Evolutionary conservation across 768 basidiomycete species (phyloP).

Genomic region (Coprinopsis sp.): DNA sequence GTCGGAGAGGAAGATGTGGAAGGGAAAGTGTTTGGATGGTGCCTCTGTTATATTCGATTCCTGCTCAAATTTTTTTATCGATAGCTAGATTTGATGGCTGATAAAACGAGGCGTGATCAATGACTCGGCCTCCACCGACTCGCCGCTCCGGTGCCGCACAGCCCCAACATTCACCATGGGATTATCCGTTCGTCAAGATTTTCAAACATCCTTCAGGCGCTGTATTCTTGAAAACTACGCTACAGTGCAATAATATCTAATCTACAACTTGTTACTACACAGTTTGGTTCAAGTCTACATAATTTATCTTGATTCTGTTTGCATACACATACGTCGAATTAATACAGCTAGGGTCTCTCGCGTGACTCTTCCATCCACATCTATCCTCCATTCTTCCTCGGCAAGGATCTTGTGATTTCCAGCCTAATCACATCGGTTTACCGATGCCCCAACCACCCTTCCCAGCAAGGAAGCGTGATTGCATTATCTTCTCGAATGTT

Average conservation of each 20-base stretch:
- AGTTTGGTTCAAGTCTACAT: background rate
- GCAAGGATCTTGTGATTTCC: too few species aligned
- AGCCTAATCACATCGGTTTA: conserved; percentile 13
- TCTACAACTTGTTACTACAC: conserved; percentile 10
- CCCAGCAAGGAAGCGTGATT: conserved; percentile 78
- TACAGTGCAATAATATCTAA: conserved; percentile 8
- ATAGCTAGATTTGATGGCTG: conserved; percentile 50
- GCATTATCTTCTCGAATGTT: conserved; percentile 76
- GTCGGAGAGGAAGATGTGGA: conserved; percentile 35
- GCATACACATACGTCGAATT: background rate
- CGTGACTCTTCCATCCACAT: too few species aligned
- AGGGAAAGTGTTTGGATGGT: conserved; percentile 40
- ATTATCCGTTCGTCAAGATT: too few species aligned
- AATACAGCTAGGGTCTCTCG: too few species aligned
- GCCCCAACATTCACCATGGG: conserved; percentile 5
- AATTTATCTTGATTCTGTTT: background rate
- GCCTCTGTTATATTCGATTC: conserved; percentile 56
- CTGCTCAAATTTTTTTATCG: conserved; percentile 59
- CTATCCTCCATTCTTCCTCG: too few species aligned
- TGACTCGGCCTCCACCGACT: conserved; percentile 36
- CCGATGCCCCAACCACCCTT: conserved; percentile 64
- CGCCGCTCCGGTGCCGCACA: conserved; percentile 13
- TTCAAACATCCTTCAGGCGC: background rate
- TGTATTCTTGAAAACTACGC: background rate
- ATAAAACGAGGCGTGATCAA: conserved; percentile 43